Evolutionary conservation across 768 basidiomycete species (phyloP).

Genomic region (Auricularia sp.): DNA sequence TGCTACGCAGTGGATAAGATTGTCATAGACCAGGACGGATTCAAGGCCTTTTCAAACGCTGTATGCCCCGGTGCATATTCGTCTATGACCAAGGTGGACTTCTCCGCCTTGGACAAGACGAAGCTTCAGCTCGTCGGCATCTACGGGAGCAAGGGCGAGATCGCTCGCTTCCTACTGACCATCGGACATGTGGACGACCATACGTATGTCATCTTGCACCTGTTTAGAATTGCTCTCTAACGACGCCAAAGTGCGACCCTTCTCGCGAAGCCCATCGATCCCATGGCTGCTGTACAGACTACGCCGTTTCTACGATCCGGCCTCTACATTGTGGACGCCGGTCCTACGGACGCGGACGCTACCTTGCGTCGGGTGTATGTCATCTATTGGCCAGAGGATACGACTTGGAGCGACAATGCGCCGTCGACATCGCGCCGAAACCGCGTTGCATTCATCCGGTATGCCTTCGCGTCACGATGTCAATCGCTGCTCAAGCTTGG

Average conservation of each 20-base stretch:
- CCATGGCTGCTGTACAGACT: background rate
- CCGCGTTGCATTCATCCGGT: constrained; percentile 55
- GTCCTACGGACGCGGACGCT: constrained; percentile 4
- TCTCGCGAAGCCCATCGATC: background rate
- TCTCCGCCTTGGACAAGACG: constrained; percentile 37
- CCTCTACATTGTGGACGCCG: constrained; percentile 32
- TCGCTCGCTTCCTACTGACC: constrained; percentile 34
- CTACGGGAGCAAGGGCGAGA: constrained; percentile 45
- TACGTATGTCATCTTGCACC: constrained; percentile 24
- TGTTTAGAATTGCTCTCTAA: background rate
- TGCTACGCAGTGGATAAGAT: constrained; percentile 44
- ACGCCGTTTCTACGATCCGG: constrained; percentile 35
- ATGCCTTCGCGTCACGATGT: constrained; percentile 5
- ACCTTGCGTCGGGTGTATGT: constrained; percentile 27
- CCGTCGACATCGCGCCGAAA: constrained; percentile 36
- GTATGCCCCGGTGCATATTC: constrained; percentile 41
- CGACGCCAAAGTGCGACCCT: background rate
- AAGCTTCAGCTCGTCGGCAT: constrained; percentile 42
- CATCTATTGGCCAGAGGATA: constrained; percentile 53
- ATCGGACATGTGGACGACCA: constrained; percentile 27
- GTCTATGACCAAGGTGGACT: constrained; percentile 47
- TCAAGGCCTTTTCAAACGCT: constrained; percentile 37
- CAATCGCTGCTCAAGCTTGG: too few species aligned
- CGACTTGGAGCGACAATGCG: constrained; percentile 46
- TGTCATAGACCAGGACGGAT: constrained; percentile 43